These are phyloP conservation scores for Sclerotinia subarctica DNA, from an alignment of 2,329 filamentous ascomycete species.

Conservation along the genomic window DNA sequence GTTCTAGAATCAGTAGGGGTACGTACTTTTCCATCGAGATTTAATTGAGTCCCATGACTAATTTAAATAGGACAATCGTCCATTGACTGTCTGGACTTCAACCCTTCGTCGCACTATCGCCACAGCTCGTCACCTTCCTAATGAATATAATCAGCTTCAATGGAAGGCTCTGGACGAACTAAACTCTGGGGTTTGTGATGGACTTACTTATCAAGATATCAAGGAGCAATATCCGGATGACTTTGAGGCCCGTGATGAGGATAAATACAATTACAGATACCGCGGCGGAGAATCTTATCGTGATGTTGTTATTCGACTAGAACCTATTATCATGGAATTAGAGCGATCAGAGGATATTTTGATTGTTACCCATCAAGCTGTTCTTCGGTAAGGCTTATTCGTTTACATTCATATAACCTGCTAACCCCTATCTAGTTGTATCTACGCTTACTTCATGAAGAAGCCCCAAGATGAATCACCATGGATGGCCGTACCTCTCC, in stretches of 20 bases:
- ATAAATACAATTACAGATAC: conserved; percentile 99
- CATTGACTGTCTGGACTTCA: conserved; percentile 72
- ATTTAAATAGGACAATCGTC: conserved; percentile 48
- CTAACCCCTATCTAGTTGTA: conserved; percentile 54
- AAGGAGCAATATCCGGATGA: conserved; percentile 88
- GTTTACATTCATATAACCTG: not conserved
- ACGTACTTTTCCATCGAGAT: conserved; percentile 41
- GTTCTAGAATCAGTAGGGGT: conserved; percentile 85
- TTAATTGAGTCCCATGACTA: conserved; percentile 18
- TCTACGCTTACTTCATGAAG: conserved; percentile 99
- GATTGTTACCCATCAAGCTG: conserved; percentile 96
- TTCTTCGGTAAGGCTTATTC: conserved; percentile 53
- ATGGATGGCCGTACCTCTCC: conserved; percentile 97
- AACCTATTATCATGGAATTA: conserved; percentile 99
- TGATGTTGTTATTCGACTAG: conserved; percentile 94
- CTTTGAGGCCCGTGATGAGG: conserved; percentile 90
- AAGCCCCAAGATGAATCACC: conserved; percentile 88
- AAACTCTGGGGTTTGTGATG: conserved; percentile 93
- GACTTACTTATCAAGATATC: conserved; percentile 84
- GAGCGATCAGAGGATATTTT: conserved; percentile 95
- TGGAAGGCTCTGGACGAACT: conserved; percentile 99
- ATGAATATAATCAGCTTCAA: conserved; percentile 86
- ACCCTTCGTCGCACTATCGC: conserved; percentile 83
- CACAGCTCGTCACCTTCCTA: conserved; percentile 77
- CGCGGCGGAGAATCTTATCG: conserved; percentile 93